Conservation (phyloP, 805 yeast species). For the Wickerhamiella galacta region DNA sequence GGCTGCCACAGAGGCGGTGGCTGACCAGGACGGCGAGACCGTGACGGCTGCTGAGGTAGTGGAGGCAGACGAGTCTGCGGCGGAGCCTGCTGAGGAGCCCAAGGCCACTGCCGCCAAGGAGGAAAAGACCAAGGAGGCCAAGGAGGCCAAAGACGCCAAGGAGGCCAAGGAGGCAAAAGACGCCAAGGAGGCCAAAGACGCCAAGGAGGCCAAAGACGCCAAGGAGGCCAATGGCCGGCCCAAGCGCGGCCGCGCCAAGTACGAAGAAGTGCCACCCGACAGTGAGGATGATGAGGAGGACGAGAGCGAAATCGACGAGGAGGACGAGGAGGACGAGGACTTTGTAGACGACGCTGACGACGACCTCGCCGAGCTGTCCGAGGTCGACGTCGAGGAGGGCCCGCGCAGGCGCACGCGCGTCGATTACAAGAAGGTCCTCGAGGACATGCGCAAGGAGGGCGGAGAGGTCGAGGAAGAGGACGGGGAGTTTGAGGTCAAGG, state of each 20-base stretch:
- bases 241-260: constrained; percentile 24
- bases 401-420: constrained; percentile 76
- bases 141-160: constrained; percentile 4
- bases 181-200: constrained; percentile 7
- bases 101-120: not conserved
- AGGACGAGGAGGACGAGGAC: constrained; percentile 20
- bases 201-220: constrained; percentile 8
- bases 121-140: too few relatives aligned
- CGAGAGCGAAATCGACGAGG: constrained; percentile 36
- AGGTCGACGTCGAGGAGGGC: constrained; percentile 61
- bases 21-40: too few relatives aligned
- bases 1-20: too few relatives aligned
- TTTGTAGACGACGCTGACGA: constrained; percentile 10
- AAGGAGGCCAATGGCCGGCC: constrained; percentile 19
- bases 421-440: constrained; percentile 70
- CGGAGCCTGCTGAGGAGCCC: constrained; percentile 5
- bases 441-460: constrained; percentile 40
- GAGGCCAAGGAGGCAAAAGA: constrained; percentile 7
- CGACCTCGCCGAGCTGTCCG: constrained; percentile 30
- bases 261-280: constrained; percentile 28
- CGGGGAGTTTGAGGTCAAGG: constrained; percentile 29
- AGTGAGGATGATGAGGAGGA: constrained; percentile 45
- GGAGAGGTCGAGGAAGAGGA: constrained; percentile 31
- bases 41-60: constrained; percentile 7
- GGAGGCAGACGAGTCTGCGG: constrained; percentile 10